Base-by-base conservation (phyloP, 2,329 filamentous ascomycete species). In the Macroventuria anomochaeta region DNA sequence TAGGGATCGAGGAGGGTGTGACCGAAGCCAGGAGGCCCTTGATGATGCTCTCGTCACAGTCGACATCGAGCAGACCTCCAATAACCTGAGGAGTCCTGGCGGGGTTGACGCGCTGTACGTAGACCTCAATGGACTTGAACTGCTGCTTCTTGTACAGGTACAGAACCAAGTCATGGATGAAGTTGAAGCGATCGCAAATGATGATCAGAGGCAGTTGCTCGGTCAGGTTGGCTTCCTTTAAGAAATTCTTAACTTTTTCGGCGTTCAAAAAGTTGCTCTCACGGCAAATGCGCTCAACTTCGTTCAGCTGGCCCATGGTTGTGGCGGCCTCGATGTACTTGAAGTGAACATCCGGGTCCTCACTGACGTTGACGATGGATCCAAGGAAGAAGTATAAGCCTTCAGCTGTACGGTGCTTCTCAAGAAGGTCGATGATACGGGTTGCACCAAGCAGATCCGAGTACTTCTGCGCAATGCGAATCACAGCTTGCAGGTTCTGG, bases 91-190 rank as follows among this genome's bases (percentile, higher is more conserved):
- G 95, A 5, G 96, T 95, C 66, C 95, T 84, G 13, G 88, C 83
- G 5, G 95, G 93, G 79, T 99, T 99, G 65, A 99, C 93, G 37
- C 91, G 89, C 81, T 99, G 95, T 23, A 99, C 95, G 67, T 99
- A 99, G 8, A 96, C 88, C 79, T 99, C 95, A 62, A 99, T 99
- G 1, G 95, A 96, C 80, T 96, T 92, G 84, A 97, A 99, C 73
- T 97, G 93, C 77, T 99, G 93, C 78, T 96, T 96, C 82, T 97
- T 95, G 81, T 99, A 99, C 7, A 99, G 85, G 78, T 95, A 97
- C 18, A 99, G 84, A 37, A 99, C 91, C 70, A 99, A 79, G 70
- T 99, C 95, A 71, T 99, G 95, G 34, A 97, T 91, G 71, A 99
- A 96, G 80, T 97, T 96, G 84, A 96, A 97, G n/a, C 93, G 91